These are phyloP conservation scores for Arachis stenosperma DNA, from an alignment of 306 rosid genomes.

Conservation along the genomic window DNA sequence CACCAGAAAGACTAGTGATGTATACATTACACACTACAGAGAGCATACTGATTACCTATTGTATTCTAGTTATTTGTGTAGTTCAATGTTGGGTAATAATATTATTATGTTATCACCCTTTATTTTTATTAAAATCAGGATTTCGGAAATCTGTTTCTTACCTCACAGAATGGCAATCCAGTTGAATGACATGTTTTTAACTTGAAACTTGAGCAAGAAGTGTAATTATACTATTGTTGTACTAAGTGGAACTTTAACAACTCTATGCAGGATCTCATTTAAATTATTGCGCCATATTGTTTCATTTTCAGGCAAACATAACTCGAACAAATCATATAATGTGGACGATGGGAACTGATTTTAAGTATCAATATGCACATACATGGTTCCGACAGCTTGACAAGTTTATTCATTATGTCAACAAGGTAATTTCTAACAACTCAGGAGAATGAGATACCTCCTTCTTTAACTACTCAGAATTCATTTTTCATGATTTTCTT, in stretches of 20 bases:
- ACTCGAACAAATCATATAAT: slow-evolving; percentile 94
- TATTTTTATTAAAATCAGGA: slow-evolving; percentile 5
- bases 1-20: not conserved
- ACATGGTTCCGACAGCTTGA: slow-evolving; percentile 94
- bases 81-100: slow-evolving; percentile 15
- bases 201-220: slow-evolving; percentile 34
- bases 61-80: slow-evolving; percentile 15
- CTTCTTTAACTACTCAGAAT: slow-evolving; percentile 1
- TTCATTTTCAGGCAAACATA: slow-evolving; percentile 78
- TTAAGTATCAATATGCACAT: slow-evolving; percentile 88
- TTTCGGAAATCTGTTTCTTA: slow-evolving; percentile 29
- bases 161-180: slow-evolving; percentile 17
- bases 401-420: slow-evolving; percentile 96
- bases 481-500: slow-evolving; percentile 27
- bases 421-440: slow-evolving; percentile 58
- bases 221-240: slow-evolving; percentile 8
- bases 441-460: slow-evolving; percentile 18
- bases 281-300: slow-evolving; percentile 27
- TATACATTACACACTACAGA: slow-evolving; percentile 13
- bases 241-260: slow-evolving; percentile 13
- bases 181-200: slow-evolving; percentile 14
- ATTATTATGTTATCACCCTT: slow-evolving; percentile 7
- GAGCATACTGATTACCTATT: no score
- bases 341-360: slow-evolving; percentile 99
- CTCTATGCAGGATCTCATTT: slow-evolving; percentile 32